A percentile compares a stretch with the other conserved stretches of the same genome.
Conservation (phyloP, 2,329 filamentous ascomycete species). For the Leptodontidium sp. region DNA sequence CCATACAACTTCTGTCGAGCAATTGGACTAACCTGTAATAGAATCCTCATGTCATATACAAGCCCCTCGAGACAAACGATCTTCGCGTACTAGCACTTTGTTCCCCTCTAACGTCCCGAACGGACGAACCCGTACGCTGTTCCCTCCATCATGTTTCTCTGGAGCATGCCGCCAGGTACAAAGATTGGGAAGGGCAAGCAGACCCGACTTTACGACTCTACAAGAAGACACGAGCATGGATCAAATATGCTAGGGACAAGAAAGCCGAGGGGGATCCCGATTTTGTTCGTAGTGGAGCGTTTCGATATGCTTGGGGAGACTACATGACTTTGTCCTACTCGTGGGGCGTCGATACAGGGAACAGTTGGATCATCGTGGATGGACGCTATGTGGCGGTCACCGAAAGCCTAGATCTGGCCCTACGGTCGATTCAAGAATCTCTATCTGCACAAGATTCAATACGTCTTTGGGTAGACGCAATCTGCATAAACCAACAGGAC, state of each 20-base stretch:
- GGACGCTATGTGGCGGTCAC: slow-evolving; percentile 1
- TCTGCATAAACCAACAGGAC: background rate
- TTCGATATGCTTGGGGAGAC: background rate
- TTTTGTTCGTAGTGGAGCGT: background rate
- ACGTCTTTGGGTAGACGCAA: background rate
- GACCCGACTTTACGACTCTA: background rate
- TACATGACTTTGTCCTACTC: slow-evolving; percentile 2
- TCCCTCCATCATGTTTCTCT: slow-evolving; percentile 1
- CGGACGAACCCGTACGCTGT: background rate
- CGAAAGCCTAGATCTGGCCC: background rate
- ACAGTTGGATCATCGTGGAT: background rate
- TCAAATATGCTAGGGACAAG: background rate
- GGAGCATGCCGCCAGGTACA: slow-evolving; percentile 1
- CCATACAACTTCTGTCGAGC: no score
- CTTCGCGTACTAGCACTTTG: slow-evolving; percentile 1
- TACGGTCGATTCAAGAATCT: background rate
- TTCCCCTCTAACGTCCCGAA: background rate
- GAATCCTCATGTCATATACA: background rate
- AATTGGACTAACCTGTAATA: background rate
- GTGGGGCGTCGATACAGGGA: background rate
- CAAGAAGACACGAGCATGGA: slow-evolving; percentile 6
- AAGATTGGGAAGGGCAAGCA: background rate
- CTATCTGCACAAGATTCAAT: background rate
- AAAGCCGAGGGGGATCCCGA: background rate
- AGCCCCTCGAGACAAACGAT: background rate